Evolutionary conservation across 73 alveolate species (phyloP).

Genomic region (Symbiodinium natans): DNA sequence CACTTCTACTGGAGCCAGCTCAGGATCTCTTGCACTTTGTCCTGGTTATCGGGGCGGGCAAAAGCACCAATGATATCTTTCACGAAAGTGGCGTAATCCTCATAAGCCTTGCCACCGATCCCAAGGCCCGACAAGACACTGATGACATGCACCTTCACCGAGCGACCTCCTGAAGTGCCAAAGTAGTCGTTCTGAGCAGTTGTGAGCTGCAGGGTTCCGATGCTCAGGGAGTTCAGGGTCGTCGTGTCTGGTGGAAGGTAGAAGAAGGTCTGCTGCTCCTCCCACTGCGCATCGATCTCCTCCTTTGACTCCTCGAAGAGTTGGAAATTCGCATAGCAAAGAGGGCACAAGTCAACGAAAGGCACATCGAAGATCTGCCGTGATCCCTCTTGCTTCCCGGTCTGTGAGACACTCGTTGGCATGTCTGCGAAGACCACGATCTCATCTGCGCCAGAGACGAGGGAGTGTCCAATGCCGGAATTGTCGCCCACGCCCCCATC

Average conservation of each 20-base stretch:
- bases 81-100: conserved; percentile 11
- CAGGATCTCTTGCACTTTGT: background rate
- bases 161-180: conserved; percentile 12
- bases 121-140: conserved; percentile 6
- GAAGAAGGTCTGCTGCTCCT: background rate
- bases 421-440: background rate
- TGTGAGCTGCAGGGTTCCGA: conserved; percentile 1
- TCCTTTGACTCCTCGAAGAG: background rate
- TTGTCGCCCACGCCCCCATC: background rate
- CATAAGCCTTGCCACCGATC: conserved; percentile 11
- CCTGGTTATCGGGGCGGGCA: background rate
- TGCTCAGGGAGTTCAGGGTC: background rate
- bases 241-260: background rate
- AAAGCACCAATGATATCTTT: background rate
- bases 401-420: background rate
- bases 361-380: background rate
- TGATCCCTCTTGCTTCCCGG: background rate
- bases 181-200: conserved; percentile 7
- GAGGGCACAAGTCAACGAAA: background rate
- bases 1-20: background rate
- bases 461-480: background rate
- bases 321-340: background rate
- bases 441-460: conserved; percentile 10
- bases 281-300: conserved; percentile 29
- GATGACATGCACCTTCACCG: background rate